A percentile compares a stretch with the other conserved stretches of the same genome.
Evolutionary conservation across 768 basidiomycete species (phyloP).

Genomic region (Multifurca ochricompacta): DNA sequence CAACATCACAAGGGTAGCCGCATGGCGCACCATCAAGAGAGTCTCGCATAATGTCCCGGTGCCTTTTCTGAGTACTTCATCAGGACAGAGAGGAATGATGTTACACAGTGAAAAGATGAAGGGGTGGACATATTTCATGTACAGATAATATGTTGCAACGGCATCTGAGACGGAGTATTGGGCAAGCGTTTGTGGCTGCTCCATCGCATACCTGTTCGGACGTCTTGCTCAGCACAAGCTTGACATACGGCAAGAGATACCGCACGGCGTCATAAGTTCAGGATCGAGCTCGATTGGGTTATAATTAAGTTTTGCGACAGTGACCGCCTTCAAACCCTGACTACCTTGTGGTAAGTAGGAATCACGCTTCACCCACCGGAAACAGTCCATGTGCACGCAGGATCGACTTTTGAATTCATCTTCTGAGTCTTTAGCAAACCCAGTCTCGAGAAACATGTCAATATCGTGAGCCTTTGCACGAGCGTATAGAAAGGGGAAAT

Average conservation of each 20-base stretch:
- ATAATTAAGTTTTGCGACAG: constrained; percentile 92
- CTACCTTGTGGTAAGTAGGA: constrained; percentile 97
- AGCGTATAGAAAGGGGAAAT: constrained; percentile 93
- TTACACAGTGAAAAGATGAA: constrained; percentile 99
- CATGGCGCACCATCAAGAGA: constrained; percentile 77
- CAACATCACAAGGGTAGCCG: not conserved
- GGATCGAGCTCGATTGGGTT: constrained; percentile 96
- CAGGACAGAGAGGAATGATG: constrained; percentile 94
- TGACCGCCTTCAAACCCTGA: constrained; percentile 97
- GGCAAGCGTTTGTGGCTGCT: constrained; percentile 89
- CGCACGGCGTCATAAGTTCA: constrained; percentile 98
- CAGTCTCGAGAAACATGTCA: constrained; percentile 93
- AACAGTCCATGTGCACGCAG: constrained; percentile 98
- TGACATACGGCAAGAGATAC: constrained; percentile 12
- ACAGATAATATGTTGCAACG: constrained; percentile 98
- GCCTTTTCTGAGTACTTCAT: constrained; percentile 94
- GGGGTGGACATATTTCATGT: constrained; percentile 99
- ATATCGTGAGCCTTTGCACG: constrained; percentile 83
- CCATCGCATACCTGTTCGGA: constrained; percentile 78
- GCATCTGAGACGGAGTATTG: constrained; percentile 99
- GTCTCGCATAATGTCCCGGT: constrained; percentile 97
- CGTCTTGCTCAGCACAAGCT: not conserved
- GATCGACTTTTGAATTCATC: constrained; percentile 90
- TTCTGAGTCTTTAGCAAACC: constrained; percentile 85
- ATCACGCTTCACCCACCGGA: constrained; percentile 99